Evolutionary conservation across 1,284 basidiomycete genomes (phyloP).

Genomic region (Sanghuangporus baumii): DNA sequence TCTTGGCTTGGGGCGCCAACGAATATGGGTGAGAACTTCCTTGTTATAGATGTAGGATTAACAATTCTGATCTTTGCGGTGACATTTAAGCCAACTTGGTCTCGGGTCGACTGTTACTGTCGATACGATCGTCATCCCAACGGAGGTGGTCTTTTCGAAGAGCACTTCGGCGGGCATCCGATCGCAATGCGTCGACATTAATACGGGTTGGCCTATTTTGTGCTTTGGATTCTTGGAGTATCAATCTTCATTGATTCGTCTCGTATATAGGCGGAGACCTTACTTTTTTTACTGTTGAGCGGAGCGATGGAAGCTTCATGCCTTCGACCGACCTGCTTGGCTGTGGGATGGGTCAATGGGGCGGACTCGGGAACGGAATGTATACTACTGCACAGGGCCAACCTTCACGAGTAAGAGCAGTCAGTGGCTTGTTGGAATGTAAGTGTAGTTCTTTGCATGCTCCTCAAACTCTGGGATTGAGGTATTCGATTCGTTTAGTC

Average conservation of each 20-base stretch:
- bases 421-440: constrained; percentile 86
- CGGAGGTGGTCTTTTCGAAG: constrained; percentile 75
- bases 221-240: constrained; percentile 11
- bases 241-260: neutral
- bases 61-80: neutral
- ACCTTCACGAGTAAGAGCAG: constrained; percentile 72
- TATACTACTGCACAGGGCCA: constrained; percentile 72
- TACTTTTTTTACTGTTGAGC: constrained; percentile 75
- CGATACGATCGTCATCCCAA: constrained; percentile 76
- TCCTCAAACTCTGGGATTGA: neutral
- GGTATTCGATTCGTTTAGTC: constrained; percentile 38
- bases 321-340: constrained; percentile 68
- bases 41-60: neutral
- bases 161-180: constrained; percentile 47
- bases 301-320: constrained; percentile 35
- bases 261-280: constrained; percentile 60
- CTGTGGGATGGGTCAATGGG: constrained; percentile 82
- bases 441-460: constrained; percentile 26
- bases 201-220: constrained; percentile 47
- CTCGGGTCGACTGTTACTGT: constrained; percentile 66
- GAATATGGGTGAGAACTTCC: constrained; percentile 57
- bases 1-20: constrained; percentile 89
- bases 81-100: constrained; percentile 63
- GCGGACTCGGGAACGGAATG: constrained; percentile 79
- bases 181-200: constrained; percentile 60